Conservation (phyloP, 2,329 filamentous ascomycete genomes). For the Aspergillus sp. region DNA sequence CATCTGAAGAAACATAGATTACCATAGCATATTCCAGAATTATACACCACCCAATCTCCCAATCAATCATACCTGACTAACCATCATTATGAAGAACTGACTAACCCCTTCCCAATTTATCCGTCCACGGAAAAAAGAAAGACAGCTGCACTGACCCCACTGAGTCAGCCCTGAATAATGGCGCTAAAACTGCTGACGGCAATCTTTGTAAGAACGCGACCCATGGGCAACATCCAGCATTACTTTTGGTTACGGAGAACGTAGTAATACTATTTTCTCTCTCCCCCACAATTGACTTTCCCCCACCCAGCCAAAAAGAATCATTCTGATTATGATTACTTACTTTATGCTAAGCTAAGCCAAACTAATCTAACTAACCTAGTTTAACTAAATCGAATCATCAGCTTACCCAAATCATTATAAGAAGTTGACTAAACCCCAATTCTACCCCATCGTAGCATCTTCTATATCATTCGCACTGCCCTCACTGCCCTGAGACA, state of each 20-base stretch:
- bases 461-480: constrained; percentile 28
- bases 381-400: too few species aligned
- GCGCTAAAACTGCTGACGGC: constrained; percentile 27
- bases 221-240: too few species aligned
- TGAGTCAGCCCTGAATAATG: constrained; percentile 7
- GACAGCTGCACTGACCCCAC: neutral
- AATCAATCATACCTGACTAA: neutral
- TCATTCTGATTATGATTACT: neutral
- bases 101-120: neutral
- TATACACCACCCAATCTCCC: neutral
- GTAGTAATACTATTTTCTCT: neutral
- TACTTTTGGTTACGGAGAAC: too few species aligned
- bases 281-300: neutral
- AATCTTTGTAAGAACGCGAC: constrained; percentile 25
- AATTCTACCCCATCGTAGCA: constrained; percentile 1
- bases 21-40: neutral
- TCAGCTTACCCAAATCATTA: constrained; percentile 17
- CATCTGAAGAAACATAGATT: too few species aligned
- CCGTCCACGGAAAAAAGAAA: too few species aligned
- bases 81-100: neutral
- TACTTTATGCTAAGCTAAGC: too few species aligned
- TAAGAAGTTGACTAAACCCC: constrained; percentile 30
- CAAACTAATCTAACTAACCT: too few species aligned
- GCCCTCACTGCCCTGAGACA: neutral
- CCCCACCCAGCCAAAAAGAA: neutral